A percentile compares a stretch with the other conserved stretches of the same genome.
Conservation (phyloP, 2,329 filamentous ascomycete species). For the Ophiostoma ulmi region DNA sequence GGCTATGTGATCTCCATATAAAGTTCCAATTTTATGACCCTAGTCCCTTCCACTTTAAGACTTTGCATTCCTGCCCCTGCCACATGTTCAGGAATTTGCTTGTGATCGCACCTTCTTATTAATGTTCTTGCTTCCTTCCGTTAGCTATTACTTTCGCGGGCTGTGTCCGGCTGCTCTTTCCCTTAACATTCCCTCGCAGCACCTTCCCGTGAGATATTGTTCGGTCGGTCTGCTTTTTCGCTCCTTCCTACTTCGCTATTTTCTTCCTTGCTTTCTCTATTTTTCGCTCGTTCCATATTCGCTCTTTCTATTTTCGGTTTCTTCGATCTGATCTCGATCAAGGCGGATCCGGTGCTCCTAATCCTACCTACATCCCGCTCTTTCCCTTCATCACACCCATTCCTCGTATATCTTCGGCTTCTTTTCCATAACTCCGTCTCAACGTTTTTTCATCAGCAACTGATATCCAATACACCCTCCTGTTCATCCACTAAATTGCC, state of each 20-base stretch:
- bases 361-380: neutral
- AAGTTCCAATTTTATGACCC: neutral
- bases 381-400: neutral
- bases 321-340: neutral
- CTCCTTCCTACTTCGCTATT: neutral
- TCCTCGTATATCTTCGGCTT: neutral
- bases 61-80: conserved; percentile 7
- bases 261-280: neutral
- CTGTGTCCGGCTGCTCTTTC: neutral
- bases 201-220: neutral
- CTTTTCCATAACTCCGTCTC: neutral
- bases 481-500: neutral
- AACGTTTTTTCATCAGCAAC: conserved; percentile 4
- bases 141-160: conserved; percentile 7
- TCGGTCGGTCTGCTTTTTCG: neutral
- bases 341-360: neutral
- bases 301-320: neutral
- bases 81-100: neutral
- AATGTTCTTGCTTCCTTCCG: neutral
- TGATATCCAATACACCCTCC: neutral
- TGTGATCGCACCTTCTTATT: neutral
- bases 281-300: neutral
- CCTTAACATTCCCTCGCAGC: neutral
- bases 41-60: neutral
- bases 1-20: neutral